phyloP scores from a whole-genome alignment of 2,329 filamentous ascomycete genomes.

The Ophiostoma piceae region DNA sequence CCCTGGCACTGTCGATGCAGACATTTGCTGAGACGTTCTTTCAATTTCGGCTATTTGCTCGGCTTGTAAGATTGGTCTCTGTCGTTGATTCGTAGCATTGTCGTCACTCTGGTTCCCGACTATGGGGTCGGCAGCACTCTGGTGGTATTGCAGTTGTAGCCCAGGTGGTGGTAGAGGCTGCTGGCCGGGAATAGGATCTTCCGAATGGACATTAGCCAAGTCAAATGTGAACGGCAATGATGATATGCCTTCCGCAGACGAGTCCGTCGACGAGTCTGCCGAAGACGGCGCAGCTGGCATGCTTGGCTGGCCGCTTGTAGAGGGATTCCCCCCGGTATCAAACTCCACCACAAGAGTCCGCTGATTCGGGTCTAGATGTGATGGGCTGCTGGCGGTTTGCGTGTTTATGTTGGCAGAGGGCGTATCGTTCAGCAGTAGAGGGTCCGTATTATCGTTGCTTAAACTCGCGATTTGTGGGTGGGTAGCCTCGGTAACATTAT shows the following conservation, averaged over 20 bases:
- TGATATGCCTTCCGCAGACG: background rate
- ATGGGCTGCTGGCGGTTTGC: background rate
- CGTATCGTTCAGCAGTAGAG: background rate
- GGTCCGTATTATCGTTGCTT: background rate
- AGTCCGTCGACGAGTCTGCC: background rate
- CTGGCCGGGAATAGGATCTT: background rate
- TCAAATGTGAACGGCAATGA: background rate
- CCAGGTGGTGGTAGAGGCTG: background rate
- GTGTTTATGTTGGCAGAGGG: background rate
- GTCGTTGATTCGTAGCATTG: background rate
- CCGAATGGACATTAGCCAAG: background rate
- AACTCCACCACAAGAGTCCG: background rate
- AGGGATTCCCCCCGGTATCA: background rate
- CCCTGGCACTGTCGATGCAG: background rate
- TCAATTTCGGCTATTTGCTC: slow-evolving; percentile 9
- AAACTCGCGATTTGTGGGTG: too few relatives aligned
- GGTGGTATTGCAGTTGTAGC: background rate
- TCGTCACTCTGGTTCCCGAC: background rate
- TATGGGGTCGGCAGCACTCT: background rate
- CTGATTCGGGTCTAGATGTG: background rate
- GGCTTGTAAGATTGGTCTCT: background rate
- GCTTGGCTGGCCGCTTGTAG: background rate
- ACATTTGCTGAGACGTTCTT: background rate
- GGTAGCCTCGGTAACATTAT: too few relatives aligned
- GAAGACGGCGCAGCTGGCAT: background rate